These are phyloP conservation scores for Tetraselmis chui DNA, from an alignment of 139 green algal species.

Conservation along the genomic window DNA sequence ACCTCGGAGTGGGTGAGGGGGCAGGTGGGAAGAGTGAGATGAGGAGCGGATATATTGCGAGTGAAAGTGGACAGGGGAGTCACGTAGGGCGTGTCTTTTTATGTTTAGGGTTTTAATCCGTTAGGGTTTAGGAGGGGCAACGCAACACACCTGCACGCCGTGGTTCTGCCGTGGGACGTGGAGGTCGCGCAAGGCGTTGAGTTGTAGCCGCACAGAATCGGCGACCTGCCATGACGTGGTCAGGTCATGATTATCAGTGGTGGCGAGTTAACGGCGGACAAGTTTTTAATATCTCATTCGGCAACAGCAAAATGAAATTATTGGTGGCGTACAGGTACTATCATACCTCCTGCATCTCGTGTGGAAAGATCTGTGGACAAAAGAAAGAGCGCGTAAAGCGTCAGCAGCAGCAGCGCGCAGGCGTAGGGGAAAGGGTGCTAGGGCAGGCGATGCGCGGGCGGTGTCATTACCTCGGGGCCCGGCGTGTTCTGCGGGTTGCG, in stretches of 20 bases:
- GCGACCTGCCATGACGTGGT: not conserved
- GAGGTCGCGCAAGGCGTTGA: slow-evolving; percentile 19
- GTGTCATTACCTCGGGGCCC: not conserved
- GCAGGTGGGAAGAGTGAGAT: too few species aligned
- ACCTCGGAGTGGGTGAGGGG: too few species aligned
- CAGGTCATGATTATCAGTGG: too few species aligned
- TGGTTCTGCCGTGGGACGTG: slow-evolving; percentile 23
- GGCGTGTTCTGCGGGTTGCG: slow-evolving; percentile 27
- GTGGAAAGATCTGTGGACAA: slow-evolving; percentile 14
- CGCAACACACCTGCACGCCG: slow-evolving; percentile 27
- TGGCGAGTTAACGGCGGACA: too few species aligned
- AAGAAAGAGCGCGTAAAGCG: not conserved
- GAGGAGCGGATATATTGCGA: too few species aligned
- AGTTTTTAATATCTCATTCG: too few species aligned
- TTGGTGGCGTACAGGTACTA: too few species aligned
- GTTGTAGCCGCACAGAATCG: slow-evolving; percentile 21
- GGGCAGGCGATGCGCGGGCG: not conserved
- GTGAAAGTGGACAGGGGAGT: too few species aligned
- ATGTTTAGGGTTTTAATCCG: too few species aligned
- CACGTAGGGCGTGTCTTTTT: too few species aligned
- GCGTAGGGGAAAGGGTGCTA: not conserved
- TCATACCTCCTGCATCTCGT: slow-evolving; percentile 24
- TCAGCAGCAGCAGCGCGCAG: not conserved
- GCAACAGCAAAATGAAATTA: too few species aligned
- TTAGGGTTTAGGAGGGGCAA: too few species aligned